Percentiles rank a stretch among this genome's conserved stretches.
These are phyloP conservation scores for Xylaria palmicola DNA, from an alignment of 495 filamentous ascomycete genomes.

Conservation along the genomic window DNA sequence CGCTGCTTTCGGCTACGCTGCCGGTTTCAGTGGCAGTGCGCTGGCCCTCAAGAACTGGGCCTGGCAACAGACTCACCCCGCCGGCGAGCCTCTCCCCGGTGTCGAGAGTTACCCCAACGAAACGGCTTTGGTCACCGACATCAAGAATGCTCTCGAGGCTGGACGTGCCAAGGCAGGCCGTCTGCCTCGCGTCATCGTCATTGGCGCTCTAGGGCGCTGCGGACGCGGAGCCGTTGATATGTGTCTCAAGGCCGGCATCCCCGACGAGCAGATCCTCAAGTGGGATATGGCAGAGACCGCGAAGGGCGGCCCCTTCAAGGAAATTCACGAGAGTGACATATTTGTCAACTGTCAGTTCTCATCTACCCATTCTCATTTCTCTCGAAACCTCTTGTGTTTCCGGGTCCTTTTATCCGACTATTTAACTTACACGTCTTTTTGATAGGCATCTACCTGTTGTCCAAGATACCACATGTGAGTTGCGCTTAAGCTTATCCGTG, in stretches of 20 bases:
- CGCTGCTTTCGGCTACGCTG: conserved; percentile 72
- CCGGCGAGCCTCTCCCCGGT: conserved; percentile 60
- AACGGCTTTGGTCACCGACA: conserved; percentile 65
- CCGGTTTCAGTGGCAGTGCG: conserved; percentile 79
- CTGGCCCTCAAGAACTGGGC: conserved; percentile 84
- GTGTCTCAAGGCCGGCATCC: conserved; percentile 71
- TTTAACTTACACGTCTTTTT: background rate
- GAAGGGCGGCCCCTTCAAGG: conserved; percentile 79
- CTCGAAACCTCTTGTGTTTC: too few relatives aligned
- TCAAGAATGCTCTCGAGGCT: conserved; percentile 64
- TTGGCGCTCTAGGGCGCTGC: conserved; percentile 77
- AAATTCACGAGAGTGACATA: conserved; percentile 78
- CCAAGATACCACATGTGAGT: conserved; percentile 28
- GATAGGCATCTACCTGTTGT: conserved; percentile 13
- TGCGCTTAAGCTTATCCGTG: background rate
- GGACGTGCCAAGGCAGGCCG: conserved; percentile 47
- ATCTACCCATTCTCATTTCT: background rate
- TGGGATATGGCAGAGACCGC: conserved; percentile 95
- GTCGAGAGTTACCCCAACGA: conserved; percentile 78
- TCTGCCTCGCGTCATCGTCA: conserved; percentile 56
- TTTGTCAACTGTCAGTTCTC: conserved; percentile 71
- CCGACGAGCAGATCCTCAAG: conserved; percentile 71
- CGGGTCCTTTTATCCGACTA: background rate
- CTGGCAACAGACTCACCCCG: conserved; percentile 75
- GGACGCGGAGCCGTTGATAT: conserved; percentile 82